A percentile compares a stretch with the other conserved stretches of the same genome.
These are phyloP conservation scores for Wickerhamiella pararugosa DNA, from an alignment of 1,139 yeast species.

Conservation along the genomic window DNA sequence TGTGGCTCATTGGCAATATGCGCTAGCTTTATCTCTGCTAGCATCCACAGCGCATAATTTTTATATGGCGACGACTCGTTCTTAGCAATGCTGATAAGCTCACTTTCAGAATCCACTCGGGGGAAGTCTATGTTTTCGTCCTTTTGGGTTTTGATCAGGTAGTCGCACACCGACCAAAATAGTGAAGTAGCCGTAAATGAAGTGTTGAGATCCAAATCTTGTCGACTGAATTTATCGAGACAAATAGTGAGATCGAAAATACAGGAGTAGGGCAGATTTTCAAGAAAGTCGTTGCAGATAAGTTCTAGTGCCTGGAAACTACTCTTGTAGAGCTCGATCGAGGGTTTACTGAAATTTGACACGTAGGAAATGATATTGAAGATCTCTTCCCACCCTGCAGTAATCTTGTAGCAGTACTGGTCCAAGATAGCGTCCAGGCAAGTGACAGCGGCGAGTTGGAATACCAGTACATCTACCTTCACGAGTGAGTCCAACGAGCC, in stretches of 20 bases:
- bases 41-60: constrained; percentile 15
- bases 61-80: constrained; percentile 8
- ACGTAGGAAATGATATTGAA: constrained; percentile 57
- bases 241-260: constrained; percentile 55
- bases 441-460: constrained; percentile 45
- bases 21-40: constrained; percentile 29
- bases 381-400: constrained; percentile 56
- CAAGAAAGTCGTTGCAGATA: constrained; percentile 70
- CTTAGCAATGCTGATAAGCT: constrained; percentile 11
- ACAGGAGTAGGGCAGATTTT: constrained; percentile 45
- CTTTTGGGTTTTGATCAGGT: constrained; percentile 29
- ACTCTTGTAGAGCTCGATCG: constrained; percentile 38
- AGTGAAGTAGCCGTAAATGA: constrained; percentile 84
- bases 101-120: constrained; percentile 6
- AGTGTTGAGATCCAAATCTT: constrained; percentile 59
- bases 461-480: constrained; percentile 27
- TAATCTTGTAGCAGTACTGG: constrained; percentile 49
- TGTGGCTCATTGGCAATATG: constrained; percentile 48
- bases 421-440: constrained; percentile 59
- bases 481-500: constrained; percentile 9
- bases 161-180: constrained; percentile 82
- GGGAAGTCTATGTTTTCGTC: constrained; percentile 1
- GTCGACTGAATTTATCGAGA: constrained; percentile 54
- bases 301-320: constrained; percentile 43
- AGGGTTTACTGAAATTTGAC: constrained; percentile 29